Conservation (phyloP, 805 yeast species). For the Candida yuanshanica region DNA sequence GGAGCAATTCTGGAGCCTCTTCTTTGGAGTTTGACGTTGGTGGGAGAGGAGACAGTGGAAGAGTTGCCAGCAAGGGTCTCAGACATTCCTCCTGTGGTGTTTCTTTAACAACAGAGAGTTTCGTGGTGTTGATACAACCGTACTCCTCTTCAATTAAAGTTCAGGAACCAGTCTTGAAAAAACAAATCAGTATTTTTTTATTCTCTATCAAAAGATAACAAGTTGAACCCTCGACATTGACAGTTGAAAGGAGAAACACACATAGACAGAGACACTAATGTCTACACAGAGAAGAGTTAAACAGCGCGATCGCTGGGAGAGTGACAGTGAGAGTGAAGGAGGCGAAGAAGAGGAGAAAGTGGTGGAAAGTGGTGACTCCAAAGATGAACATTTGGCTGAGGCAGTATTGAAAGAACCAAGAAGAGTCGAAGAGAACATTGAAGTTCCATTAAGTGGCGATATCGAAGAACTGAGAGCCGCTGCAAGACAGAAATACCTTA, state of each 20-base stretch:
- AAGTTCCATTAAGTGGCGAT: slow-evolving; percentile 8
- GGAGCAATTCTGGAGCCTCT: slow-evolving; percentile 14
- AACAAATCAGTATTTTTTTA: no score
- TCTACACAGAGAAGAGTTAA: slow-evolving; percentile 8
- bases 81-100: no score
- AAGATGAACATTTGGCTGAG: background rate
- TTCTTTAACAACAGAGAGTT: no score
- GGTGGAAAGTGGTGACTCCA: background rate
- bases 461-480: slow-evolving; percentile 35
- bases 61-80: background rate
- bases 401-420: background rate
- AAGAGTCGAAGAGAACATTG: background rate
- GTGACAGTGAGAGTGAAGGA: slow-evolving; percentile 14
- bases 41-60: background rate
- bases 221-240: background rate
- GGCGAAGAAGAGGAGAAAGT: slow-evolving; percentile 3
- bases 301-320: slow-evolving; percentile 18
- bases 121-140: no score
- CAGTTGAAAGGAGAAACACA: slow-evolving; percentile 1
- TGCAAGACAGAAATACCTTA: slow-evolving; percentile 44
- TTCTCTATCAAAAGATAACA: no score
- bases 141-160: no score
- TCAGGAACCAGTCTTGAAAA: no score
- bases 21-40: background rate
- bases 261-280: no score